Evolutionary conservation across 2,329 filamentous ascomycete genomes (phyloP).

Genomic region (Neurospora sp.): DNA sequence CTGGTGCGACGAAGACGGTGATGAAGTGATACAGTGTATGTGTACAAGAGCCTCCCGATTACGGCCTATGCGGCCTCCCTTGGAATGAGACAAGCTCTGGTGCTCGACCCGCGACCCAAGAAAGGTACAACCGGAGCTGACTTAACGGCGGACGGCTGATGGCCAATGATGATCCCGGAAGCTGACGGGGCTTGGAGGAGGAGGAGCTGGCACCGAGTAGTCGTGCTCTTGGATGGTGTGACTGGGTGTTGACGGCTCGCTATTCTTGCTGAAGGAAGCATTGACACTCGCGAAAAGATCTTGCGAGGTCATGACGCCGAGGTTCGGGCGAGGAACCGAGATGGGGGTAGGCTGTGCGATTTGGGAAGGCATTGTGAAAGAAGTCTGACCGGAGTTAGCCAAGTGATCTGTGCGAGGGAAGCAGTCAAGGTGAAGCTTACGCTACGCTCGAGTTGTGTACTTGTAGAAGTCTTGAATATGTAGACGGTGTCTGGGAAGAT

Average conservation of each 20-base stretch:
- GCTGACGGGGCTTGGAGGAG: constrained; percentile 53
- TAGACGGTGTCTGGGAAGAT: background rate
- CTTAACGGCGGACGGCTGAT: constrained; percentile 13
- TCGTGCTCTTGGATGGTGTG: constrained; percentile 46
- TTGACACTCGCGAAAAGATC: constrained; percentile 45
- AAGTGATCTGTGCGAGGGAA: background rate
- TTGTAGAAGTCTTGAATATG: background rate
- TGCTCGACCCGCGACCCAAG: background rate
- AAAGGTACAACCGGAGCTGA: background rate
- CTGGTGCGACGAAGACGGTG: background rate
- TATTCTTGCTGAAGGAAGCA: constrained; percentile 37
- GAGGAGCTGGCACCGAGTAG: constrained; percentile 54
- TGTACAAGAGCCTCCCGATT: background rate
- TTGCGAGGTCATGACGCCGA: constrained; percentile 35
- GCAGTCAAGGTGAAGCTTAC: background rate
- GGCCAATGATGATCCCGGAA: constrained; percentile 49
- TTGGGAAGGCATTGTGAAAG: constrained; percentile 32
- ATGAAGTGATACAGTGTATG: background rate
- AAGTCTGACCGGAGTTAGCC: background rate
- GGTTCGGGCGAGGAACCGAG: constrained; percentile 34
- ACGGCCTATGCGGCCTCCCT: background rate
- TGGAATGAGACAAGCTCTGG: background rate
- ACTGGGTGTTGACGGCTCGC: constrained; percentile 34
- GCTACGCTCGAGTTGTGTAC: background rate
- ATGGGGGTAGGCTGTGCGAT: constrained; percentile 37